These are phyloP conservation scores for Lachnellula arida DNA, from an alignment of 2,329 filamentous ascomycete genomes.

Conservation along the genomic window DNA sequence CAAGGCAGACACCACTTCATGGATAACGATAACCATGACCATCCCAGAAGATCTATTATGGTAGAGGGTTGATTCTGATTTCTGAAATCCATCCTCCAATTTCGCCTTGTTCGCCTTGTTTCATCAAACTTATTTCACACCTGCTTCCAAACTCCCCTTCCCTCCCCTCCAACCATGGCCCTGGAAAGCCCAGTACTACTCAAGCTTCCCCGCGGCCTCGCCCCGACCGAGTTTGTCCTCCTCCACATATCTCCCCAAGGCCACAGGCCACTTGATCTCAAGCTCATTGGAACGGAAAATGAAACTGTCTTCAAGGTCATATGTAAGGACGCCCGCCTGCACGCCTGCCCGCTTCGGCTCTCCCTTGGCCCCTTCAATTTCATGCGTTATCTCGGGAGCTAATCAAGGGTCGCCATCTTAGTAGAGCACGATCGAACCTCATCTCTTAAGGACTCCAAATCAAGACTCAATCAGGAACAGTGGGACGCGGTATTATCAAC, in stretches of 20 bases:
- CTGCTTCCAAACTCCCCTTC: background rate
- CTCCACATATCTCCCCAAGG: constrained; percentile 51
- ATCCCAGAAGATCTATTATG: background rate
- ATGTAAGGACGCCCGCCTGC: constrained; percentile 21
- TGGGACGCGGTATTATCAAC: constrained; percentile 60
- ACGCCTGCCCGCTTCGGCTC: constrained; percentile 18
- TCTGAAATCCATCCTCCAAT: constrained; percentile 1
- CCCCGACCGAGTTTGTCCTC: constrained; percentile 52
- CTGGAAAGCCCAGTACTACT: constrained; percentile 38
- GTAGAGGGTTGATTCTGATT: background rate
- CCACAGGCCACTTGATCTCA: constrained; percentile 55
- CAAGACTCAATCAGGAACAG: constrained; percentile 54
- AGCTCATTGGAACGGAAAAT: constrained; percentile 61
- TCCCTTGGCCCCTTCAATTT: constrained; percentile 20
- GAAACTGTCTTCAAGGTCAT: constrained; percentile 22
- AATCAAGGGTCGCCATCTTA: constrained; percentile 29
- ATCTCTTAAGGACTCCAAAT: constrained; percentile 49
- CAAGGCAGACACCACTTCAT: too few species aligned
- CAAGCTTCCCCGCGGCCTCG: constrained; percentile 54
- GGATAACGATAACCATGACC: background rate
- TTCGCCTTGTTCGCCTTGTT: constrained; percentile 7
- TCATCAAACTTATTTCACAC: background rate
- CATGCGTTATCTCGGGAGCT: constrained; percentile 28
- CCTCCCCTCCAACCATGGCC: constrained; percentile 14
- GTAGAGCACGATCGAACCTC: constrained; percentile 54